Percentiles rank a stretch among this genome's conserved stretches.
These are phyloP conservation scores for Nemania sp. DNA, from an alignment of 2,329 filamentous ascomycete genomes.

Conservation along the genomic window DNA sequence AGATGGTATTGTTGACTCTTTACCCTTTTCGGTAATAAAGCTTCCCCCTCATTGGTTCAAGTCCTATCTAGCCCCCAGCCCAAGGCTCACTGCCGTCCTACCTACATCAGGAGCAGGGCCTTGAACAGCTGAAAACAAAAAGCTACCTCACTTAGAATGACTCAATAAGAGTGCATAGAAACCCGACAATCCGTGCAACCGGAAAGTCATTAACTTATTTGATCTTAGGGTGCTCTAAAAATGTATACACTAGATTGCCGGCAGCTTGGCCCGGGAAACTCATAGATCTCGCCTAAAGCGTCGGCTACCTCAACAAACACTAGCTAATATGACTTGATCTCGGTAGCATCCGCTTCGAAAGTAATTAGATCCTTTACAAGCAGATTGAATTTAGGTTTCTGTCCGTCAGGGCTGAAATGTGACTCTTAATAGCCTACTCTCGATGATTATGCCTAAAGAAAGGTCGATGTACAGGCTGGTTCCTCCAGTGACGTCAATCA, in stretches of 20 bases:
- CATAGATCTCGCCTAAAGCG: neutral
- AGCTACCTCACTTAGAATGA: conserved; percentile 1
- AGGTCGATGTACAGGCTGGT: neutral
- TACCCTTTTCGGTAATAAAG: neutral
- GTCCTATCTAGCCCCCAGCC: neutral
- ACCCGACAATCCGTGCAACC: neutral
- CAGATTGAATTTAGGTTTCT: neutral
- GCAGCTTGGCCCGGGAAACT: conserved; percentile 1
- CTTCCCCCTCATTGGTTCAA: neutral
- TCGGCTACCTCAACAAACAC: conserved; percentile 18
- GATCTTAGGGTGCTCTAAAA: conserved; percentile 1
- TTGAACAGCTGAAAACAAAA: conserved; percentile 24
- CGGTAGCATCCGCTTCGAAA: conserved; percentile 1
- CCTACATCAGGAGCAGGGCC: neutral
- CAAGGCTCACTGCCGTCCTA: neutral
- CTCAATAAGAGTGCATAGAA: conserved; percentile 9
- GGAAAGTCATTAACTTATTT: neutral
- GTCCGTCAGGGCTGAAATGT: neutral
- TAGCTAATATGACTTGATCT: neutral
- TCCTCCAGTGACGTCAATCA: neutral
- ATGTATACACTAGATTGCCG: neutral
- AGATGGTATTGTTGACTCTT: neutral
- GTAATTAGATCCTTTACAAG: neutral
- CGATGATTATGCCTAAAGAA: neutral
- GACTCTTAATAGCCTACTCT: neutral